Conservation (phyloP, 1,284 basidiomycete species). For the Fomitopsis palustris region DNA sequence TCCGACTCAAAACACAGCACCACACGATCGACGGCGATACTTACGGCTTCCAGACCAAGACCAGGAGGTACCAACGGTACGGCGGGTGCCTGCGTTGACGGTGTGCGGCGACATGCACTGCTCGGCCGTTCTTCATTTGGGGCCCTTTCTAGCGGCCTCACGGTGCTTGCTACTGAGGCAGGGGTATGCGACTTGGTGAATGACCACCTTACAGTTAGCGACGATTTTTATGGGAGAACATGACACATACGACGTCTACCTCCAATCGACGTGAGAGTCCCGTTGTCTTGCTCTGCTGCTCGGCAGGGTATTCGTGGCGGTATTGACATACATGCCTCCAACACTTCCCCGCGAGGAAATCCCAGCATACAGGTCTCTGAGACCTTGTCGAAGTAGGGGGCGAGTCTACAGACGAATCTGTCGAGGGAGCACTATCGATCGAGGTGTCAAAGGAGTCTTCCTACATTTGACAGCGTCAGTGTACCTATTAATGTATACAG, state of each 20-base stretch:
- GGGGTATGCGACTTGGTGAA: too few species aligned
- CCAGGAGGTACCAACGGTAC: slow-evolving; percentile 26
- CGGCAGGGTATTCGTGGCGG: not conserved
- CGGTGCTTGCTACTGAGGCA: too few species aligned
- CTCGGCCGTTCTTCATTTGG: not conserved
- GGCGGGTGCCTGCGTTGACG: not conserved
- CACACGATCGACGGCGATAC: not conserved
- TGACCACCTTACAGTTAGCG: too few species aligned
- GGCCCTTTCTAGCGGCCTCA: too few species aligned
- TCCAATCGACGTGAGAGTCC: not conserved
- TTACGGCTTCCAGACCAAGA: slow-evolving; percentile 21
- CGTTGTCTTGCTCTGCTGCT: not conserved
- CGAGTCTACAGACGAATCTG: not conserved
- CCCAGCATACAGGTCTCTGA: not conserved
- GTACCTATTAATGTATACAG: not conserved
- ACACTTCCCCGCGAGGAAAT: not conserved
- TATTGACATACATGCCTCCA: not conserved
- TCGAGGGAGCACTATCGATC: not conserved
- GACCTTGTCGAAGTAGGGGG: not conserved
- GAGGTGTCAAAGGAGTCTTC: not conserved
- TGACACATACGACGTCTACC: not conserved
- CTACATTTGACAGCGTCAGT: not conserved
- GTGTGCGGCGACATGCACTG: not conserved
- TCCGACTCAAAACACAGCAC: not conserved
- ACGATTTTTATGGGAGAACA: too few species aligned